Evolutionary conservation across 2,329 filamentous ascomycete species (phyloP).

Genomic region (Paraphoma sp.): DNA sequence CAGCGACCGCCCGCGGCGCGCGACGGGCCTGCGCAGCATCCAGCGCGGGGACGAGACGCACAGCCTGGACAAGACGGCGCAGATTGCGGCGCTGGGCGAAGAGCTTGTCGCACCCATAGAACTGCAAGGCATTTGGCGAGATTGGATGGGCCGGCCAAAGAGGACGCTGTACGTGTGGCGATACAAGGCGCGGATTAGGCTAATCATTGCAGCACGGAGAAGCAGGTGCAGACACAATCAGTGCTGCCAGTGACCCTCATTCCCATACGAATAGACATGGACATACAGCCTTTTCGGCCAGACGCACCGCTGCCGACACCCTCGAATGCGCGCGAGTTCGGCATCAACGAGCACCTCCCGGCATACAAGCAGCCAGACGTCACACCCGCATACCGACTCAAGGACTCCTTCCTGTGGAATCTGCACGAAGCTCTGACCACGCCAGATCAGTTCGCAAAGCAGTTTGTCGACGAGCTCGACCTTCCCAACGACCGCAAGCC

Average conservation of each 20-base stretch:
- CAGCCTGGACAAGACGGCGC: slow-evolving; percentile 67
- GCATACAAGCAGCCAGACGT: slow-evolving; percentile 81
- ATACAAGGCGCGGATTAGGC: neutral
- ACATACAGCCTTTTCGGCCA: slow-evolving; percentile 80
- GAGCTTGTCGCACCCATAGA: slow-evolving; percentile 80
- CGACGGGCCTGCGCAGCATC: slow-evolving; percentile 83
- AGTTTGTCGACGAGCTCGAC: slow-evolving; percentile 90
- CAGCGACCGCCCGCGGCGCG: slow-evolving; percentile 72
- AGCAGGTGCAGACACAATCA: slow-evolving; percentile 69
- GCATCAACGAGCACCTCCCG: slow-evolving; percentile 74
- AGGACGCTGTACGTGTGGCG: slow-evolving; percentile 50
- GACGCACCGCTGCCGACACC: slow-evolving; percentile 69
- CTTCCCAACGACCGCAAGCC: slow-evolving; percentile 73
- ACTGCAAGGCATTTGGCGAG: slow-evolving; percentile 88
- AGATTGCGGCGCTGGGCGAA: slow-evolving; percentile 80
- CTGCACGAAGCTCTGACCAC: slow-evolving; percentile 93
- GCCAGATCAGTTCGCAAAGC: slow-evolving; percentile 93
- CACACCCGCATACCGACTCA: slow-evolving; percentile 84
- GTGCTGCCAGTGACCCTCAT: slow-evolving; percentile 88
- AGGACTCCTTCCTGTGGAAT: slow-evolving; percentile 98
- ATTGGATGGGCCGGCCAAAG: slow-evolving; percentile 86
- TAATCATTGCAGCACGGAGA: slow-evolving; percentile 57
- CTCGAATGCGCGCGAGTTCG: slow-evolving; percentile 62
- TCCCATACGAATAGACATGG: slow-evolving; percentile 94
- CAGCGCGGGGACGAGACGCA: slow-evolving; percentile 68